Evolutionary conservation across 2,329 filamentous ascomycete genomes (phyloP), one percentile per base, ranked within the genome.

Genomic region (Neopestalotiopsis sp.): DNA sequence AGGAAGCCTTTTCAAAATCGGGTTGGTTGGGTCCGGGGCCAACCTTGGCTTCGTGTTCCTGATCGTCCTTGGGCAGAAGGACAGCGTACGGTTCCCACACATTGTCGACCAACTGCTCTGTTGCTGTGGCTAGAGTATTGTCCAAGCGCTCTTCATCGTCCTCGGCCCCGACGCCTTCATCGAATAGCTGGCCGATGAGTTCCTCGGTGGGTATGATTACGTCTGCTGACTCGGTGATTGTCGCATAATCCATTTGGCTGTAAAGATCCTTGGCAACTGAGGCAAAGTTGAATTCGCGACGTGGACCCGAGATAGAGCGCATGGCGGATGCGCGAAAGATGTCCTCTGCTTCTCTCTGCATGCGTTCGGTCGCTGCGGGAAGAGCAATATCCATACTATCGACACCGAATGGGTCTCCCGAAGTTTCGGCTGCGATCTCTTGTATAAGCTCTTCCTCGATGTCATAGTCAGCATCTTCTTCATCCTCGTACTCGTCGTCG

Each of bases 181-280:
- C 85, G 72, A 93, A 93, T 20, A 95, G 82, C 66, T 84, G 84
- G 64, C 85, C 85, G 52, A 97, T 82, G 56, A 94, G 81, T 52
- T 89, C 86, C 77, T 98, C 95, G 12, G 93, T 97, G 63, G 88
- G 85, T 42, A 97, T 81, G 60, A 98, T 89, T 24, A 97, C 79
- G 60, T 90, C 85, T 70, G 91, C 89, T 1, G 90, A 83, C 80
- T 98, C 95, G 4, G 85, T 84, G 60, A 97, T 83, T 20, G 81
- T 75, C 1, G 92, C 89, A 42, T 87, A 83, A 45, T 86, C 86
- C 80, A 85, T 79, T 77, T 88, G 77, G 78, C 83, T 77, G 84
- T 91, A 89, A 10, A 95, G 80, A 70, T 91, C 90, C 77, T 91
- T 92, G 38, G 93, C 93, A 69, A 97, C 89, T 6, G 87, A 83